Evolutionary conservation across 106 monocot genomes (phyloP), one percentile per base, ranked within the genome.

Genomic region (Dendrobium chrysotoxum): DNA sequence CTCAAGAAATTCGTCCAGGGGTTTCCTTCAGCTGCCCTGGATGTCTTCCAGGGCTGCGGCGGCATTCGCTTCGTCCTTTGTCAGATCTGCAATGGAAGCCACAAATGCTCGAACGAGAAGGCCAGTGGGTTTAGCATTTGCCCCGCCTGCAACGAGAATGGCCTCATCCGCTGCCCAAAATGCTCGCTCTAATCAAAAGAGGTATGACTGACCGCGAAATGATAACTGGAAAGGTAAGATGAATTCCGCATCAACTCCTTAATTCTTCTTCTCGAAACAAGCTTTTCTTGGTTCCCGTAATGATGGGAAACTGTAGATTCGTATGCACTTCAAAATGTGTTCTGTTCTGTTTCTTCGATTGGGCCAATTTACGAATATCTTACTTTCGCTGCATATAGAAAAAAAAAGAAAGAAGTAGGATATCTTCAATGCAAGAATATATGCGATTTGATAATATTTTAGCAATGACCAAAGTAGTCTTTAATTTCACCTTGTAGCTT

Each of bases 111-210:
- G 20, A 23, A 42, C 23, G 23, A 39, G 55, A 39, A 80, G 30
- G 10, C 10, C 20, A 42, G 70, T 30, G 68, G 40, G 18, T 81
- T 81, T 45, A 26, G 72, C 8, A 30, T 13, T 6, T 81, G 80
- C 53, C 28, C 9, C 31, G 47, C 53, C 30, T 81, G 71, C 71
- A 73, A 73, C 71, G 80, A 81, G 54, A 73, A 73, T 45, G 72
- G 72, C n/a, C 80, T 80, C 8, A 21, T 53, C 46, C 71, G 73
- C 7, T 73, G 81, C 53, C 46, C 73, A 5, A 38, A 35, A 10
- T 81, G 81, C 47, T 79, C 75, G 7, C 40, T 40, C 73, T 73
- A 16, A 40, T 73, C 18, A 3, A 38, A 10, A 40, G 53, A 53
- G 9, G 53, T 53, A 53, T 53, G 53, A 53, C 53, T 53, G 53